Evolutionary conservation across 2,329 filamentous ascomycete genomes (phyloP), one percentile per base, ranked within the genome.

Genomic region (Ophiostoma sp.): DNA sequence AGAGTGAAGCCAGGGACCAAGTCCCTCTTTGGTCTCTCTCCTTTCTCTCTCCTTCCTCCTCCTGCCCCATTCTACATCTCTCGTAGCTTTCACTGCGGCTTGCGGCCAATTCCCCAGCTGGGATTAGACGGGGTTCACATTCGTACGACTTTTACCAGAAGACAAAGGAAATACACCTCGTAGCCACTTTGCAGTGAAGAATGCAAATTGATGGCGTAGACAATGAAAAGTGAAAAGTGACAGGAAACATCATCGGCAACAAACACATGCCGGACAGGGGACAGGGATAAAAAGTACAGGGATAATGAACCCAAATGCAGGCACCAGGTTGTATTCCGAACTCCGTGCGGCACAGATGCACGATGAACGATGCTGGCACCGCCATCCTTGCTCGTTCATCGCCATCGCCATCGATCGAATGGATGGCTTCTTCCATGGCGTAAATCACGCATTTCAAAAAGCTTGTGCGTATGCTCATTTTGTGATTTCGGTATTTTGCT

Each of bases 121-220:
- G 28, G 57, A 11, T n/a, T 61, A 61, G 57, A 61, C 57, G 31
- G 57, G 31, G 31, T 61, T 61, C 57, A 61, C 57, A 39, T 61
- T 61, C 57, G 57, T 61, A 61, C 31, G 57, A 61, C 15, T 19
- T 33, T 28, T 19, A 15, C 6, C 12, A 59, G 28, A 9, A 55
- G 50, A 25, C 50, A 55, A 55, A 55, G 22, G 25, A 12, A 45
- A 45, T 12, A 11, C 11, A 45, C 36, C 11, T 6, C 36, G 6
- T 5, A 11, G 42, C 42, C n/a, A 52, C 19, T 9, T 22, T 9
- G 50, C 12, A 15, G 22, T 55, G 50, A 55, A 28, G 50, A 55
- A 55, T 55, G 50, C 9, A 15, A 28, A 19, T 48, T 15, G 2
- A 28, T 22, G 25, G 50, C 50, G 50, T 22, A 25, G 50, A 15